Base-by-base conservation (phyloP, 176 grass and related monocot genomes). In the sorghum (Sorghum bicolor) region DNA sequence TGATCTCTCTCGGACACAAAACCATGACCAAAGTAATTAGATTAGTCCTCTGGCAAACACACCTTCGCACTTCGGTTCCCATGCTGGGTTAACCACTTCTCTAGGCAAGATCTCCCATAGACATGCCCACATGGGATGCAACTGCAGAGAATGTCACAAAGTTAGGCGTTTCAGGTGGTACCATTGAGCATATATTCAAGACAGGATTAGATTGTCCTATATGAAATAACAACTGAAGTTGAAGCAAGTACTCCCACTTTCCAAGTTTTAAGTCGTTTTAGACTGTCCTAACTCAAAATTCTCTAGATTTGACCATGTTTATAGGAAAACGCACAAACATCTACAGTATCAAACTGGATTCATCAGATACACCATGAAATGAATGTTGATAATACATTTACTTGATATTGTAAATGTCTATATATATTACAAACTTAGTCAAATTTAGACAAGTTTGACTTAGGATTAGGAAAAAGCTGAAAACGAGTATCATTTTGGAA, bases 71-170 rank as follows among this genome's bases (percentile, higher is more conserved):
- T 80, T 37, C 43, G 85, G 28, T 85, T 98, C 52, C 90, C 62
- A 26, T 44, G 77, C 76, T 80, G 87, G 1, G 37, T 34, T 76
- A 97, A 39, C 91, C 95, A 98, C 81, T 62, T 91, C 63, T 95
- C 92, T 47, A 93, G 70, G 84, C 92, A 95, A 43, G 87, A 93
- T 88, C 92, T 90, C 63, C 95, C 95, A 25, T 98, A 98, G 44
- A 95, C 77, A 91, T 98, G 95, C n/a, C 95, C 95, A 45, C 95
- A 98, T 28, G 92, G 96, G 82, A 98, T 90, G 84, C 89, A 98
- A 24, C 95, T 98, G 43, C 75, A 70, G 2, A 17, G 19, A 39
- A 29, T 44, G 74, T 78, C 14, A 77, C 63, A 22, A 58, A 58
- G 58, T 86, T 19, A 86, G 67, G 7, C 38, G 33, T 64, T 30